These are phyloP conservation scores for Phanerochaete sordida DNA, from an alignment of 768 basidiomycete species.

Conservation along the genomic window DNA sequence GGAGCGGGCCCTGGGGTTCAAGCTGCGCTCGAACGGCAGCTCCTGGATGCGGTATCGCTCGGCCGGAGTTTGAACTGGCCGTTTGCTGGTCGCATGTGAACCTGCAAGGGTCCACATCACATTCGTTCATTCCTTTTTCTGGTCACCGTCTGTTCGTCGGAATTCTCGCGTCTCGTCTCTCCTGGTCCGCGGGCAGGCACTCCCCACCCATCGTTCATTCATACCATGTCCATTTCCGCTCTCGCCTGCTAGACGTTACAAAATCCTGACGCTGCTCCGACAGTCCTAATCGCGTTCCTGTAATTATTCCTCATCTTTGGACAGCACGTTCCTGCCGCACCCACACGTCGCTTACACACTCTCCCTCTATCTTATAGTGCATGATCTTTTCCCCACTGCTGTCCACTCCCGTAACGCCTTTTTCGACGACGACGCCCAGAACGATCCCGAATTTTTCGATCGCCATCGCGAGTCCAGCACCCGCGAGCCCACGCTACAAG, in stretches of 20 bases:
- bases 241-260: slow-evolving; percentile 17
- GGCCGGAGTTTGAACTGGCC: slow-evolving; percentile 1
- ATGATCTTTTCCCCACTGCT: slow-evolving; percentile 16
- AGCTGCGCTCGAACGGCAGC: slow-evolving; percentile 1
- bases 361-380: slow-evolving; percentile 8
- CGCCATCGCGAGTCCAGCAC: slow-evolving; percentile 5
- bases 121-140: slow-evolving; percentile 9
- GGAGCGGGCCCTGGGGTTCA: not conserved
- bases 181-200: slow-evolving; percentile 8
- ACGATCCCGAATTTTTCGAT: slow-evolving; percentile 21
- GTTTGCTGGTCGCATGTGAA: not conserved
- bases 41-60: not conserved
- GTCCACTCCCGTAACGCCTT: slow-evolving; percentile 12
- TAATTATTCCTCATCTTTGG: not conserved
- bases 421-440: slow-evolving; percentile 17
- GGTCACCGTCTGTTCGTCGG: not conserved
- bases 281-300: slow-evolving; percentile 12
- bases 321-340: slow-evolving; percentile 5
- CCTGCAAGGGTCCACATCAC: not conserved
- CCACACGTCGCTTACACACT: not conserved
- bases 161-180: not conserved
- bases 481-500: slow-evolving; percentile 8
- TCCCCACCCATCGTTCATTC: not conserved
- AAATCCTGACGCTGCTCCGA: slow-evolving; percentile 17
- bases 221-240: slow-evolving; percentile 18